Percentiles rank a stretch among this genome's conserved stretches.
phyloP scores from a whole-genome alignment of 805 yeast genomes.

The Ogataea paradorogensis region DNA sequence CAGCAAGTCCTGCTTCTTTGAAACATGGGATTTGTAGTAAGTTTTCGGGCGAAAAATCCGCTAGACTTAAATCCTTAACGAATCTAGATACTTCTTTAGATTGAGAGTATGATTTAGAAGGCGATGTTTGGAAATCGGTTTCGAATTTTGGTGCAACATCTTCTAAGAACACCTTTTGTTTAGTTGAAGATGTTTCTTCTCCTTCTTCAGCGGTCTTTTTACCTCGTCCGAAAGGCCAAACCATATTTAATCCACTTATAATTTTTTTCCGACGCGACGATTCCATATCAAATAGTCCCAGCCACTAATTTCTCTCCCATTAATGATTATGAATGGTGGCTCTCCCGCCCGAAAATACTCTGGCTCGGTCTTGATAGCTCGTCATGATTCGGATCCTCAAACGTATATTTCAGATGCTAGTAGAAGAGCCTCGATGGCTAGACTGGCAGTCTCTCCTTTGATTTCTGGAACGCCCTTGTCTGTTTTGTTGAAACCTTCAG shows the following conservation, averaged over 20 bases:
- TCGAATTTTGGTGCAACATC: constrained; percentile 51
- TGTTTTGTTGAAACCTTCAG: constrained; percentile 13
- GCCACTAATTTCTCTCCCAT: constrained; percentile 1
- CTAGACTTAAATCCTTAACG: constrained; percentile 36
- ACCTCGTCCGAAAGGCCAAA: constrained; percentile 22
- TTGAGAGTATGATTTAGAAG: constrained; percentile 15
- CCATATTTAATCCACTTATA: constrained; percentile 13
- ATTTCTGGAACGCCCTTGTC: constrained; percentile 15
- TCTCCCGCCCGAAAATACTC: constrained; percentile 13
- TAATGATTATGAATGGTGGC: constrained; percentile 12
- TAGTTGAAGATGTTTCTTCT: constrained; percentile 6
- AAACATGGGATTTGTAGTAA: constrained; percentile 70
- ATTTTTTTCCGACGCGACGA: constrained; percentile 8
- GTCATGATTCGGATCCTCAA: constrained; percentile 4
- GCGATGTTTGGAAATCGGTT: constrained; percentile 7
- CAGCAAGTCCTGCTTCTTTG: constrained; percentile 74
- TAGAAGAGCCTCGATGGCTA: constrained; percentile 35
- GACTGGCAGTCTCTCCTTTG: constrained; percentile 30
- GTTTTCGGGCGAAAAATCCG: constrained; percentile 52
- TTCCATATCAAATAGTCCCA: not conserved
- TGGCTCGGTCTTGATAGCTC: constrained; percentile 10
- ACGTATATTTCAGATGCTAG: constrained; percentile 11
- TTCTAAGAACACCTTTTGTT: constrained; percentile 39
- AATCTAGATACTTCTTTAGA: constrained; percentile 22
- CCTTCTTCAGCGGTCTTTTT: constrained; percentile 2